Evolutionary conservation across 352 stramenopile species (phyloP).

Genomic region (Heterotrichella gracilis): DNA sequence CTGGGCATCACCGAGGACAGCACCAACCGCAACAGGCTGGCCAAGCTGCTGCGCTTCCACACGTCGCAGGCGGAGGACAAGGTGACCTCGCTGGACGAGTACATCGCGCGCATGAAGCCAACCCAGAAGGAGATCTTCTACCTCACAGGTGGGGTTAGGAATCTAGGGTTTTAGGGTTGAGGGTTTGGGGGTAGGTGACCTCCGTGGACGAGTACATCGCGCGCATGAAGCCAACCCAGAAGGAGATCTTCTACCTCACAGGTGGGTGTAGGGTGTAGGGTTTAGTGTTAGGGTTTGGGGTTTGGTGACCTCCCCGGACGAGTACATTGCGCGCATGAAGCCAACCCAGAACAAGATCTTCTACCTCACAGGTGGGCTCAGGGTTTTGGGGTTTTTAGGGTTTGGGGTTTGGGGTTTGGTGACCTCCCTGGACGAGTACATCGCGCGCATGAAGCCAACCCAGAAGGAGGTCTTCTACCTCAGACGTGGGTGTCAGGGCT

Average conservation of each 20-base stretch:
- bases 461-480: slow-evolving; percentile 96
- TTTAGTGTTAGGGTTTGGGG: too few relatives aligned
- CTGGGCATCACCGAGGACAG: slow-evolving; percentile 88
- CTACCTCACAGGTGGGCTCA: too few relatives aligned
- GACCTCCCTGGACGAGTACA: slow-evolving; percentile 70
- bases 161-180: too few relatives aligned
- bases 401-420: too few relatives aligned
- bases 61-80: slow-evolving; percentile 50
- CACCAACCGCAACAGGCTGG: slow-evolving; percentile 58
- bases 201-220: slow-evolving; percentile 76
- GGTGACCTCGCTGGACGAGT: slow-evolving; percentile 65
- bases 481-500: too few relatives aligned
- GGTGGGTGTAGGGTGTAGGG: too few relatives aligned
- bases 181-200: too few relatives aligned
- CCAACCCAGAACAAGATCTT: slow-evolving; percentile 73
- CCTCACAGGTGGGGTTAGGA: slow-evolving; percentile 77
- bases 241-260: slow-evolving; percentile 92
- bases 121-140: slow-evolving; percentile 97
- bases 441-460: slow-evolving; percentile 86
- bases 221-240: slow-evolving; percentile 92
- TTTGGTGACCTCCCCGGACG: slow-evolving; percentile 56
- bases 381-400: too few relatives aligned
- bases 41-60: slow-evolving; percentile 84
- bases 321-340: slow-evolving; percentile 86
- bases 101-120: slow-evolving; percentile 82